Evolutionary conservation across 202 grass and related monocot genomes (phyloP), one percentile per base, ranked within the genome.

Genomic region (Zizania palustris): DNA sequence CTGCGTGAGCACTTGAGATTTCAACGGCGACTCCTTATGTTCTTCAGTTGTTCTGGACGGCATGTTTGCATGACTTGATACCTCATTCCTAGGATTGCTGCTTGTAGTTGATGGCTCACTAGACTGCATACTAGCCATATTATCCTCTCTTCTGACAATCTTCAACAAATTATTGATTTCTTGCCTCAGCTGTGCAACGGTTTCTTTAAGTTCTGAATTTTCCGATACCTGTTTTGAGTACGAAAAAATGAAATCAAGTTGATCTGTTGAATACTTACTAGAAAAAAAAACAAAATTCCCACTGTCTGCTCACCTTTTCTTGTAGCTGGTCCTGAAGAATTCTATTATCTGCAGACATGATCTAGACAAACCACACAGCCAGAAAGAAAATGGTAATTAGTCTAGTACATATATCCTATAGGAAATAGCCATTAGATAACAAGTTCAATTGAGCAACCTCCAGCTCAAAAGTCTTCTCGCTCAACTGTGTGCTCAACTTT

Each of bases 291-390:
- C 28, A 28, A 28, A 73, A 42, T 45, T 33, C 45, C 41, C 20
- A 43, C 45, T 21, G 3, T 60, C 76, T 40, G 72, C 83, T 76
- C 63, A 94, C 95, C 95, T 98, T 98, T 66, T 80, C 74, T 82
- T 94, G 91, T 33, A 98, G 80, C 74, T 98, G 95, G 59, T 98
- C 91, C 88, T 98, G 95, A 81, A 98, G 95, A 83, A 98, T 86
- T 81, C 92, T 94, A 84, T 98, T 98, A 82, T 98, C 95, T 33
- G 95, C 95, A 72, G 95, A 94, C 89, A 94, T 98, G 54, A 98
- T 98, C 95, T 98, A 80, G 34, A 84, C 18, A 92, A 86, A 63
- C 22, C 63, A 88, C 15, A 4, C 35, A 62, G 16, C 4, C 16
- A 50, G 38, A 69, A 66, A 58, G 16, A 83, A 75, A 80, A 79